Percentiles rank a stretch among this genome's conserved stretches.
phyloP scores from a whole-genome alignment of 1,139 yeast genomes.

The Debaryomycetaceae sp. region DNA sequence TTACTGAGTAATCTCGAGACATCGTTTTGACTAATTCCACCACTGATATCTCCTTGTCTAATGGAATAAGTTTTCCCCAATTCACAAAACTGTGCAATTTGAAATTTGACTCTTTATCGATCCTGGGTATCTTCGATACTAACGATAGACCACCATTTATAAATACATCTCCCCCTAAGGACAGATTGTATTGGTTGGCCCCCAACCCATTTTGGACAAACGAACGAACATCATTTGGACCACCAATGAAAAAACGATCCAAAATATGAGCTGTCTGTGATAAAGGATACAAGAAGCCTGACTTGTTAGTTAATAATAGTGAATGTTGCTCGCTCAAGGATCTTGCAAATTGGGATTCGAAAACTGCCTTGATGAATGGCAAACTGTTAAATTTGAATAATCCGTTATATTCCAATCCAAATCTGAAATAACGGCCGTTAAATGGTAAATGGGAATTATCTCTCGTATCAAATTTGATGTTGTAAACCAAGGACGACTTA shows the following conservation, averaged over 20 bases:
- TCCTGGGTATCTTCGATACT: conserved; percentile 62
- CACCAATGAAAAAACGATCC: conserved; percentile 57
- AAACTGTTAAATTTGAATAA: conserved; percentile 22
- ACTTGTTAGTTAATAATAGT: conserved; percentile 41
- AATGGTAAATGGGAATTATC: conserved; percentile 55
- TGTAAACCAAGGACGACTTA: conserved; percentile 56
- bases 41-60: conserved; percentile 24
- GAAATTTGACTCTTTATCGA: conserved; percentile 56
- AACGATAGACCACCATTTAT: conserved; percentile 69
- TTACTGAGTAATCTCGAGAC: conserved; percentile 39
- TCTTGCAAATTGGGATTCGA: conserved; percentile 47
- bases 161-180: conserved; percentile 81
- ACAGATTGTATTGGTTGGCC: conserved; percentile 60
- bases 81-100: conserved; percentile 69
- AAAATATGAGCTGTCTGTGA: conserved; percentile 48
- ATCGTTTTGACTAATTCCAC: conserved; percentile 23
- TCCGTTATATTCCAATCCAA: conserved; percentile 60
- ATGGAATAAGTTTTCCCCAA: conserved; percentile 63
- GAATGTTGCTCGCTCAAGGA: conserved; percentile 25
- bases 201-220: conserved; percentile 80
- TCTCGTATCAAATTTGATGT: conserved; percentile 54
- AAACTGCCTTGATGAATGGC: conserved; percentile 42
- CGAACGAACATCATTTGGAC: conserved; percentile 80
- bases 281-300: conserved; percentile 50
- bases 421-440: conserved; percentile 51